phyloP scores from a whole-genome alignment of 2,329 filamentous ascomycete genomes.

The Diaporthe sp. region DNA sequence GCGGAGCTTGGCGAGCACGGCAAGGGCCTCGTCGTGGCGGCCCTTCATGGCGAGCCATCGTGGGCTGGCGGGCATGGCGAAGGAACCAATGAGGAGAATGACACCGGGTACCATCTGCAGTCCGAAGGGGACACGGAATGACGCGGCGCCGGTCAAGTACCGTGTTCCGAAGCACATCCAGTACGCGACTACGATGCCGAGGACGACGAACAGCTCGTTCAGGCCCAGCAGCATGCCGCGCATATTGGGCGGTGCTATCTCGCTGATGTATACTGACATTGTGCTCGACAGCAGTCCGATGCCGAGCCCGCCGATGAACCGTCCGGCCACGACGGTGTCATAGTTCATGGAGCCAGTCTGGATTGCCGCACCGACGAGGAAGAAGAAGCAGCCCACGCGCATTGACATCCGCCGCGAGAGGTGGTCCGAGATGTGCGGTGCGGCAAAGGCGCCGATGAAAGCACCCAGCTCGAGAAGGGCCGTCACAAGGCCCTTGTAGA shows the following conservation, averaged over 20 bases:
- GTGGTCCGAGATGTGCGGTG: slow-evolving; percentile 65
- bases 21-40: slow-evolving; percentile 61
- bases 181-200: slow-evolving; percentile 48
- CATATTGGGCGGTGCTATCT: slow-evolving; percentile 47
- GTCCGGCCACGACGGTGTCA: slow-evolving; percentile 63
- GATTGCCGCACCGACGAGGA: slow-evolving; percentile 66
- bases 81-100: slow-evolving; percentile 51
- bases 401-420: slow-evolving; percentile 66
- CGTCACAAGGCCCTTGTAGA: slow-evolving; percentile 43
- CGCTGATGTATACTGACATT: slow-evolving; percentile 46
- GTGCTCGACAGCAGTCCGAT: slow-evolving; percentile 65
- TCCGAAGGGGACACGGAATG: slow-evolving; percentile 56
- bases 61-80: slow-evolving; percentile 66
- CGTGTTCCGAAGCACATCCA: slow-evolving; percentile 45
- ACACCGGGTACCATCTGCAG: slow-evolving; percentile 53
- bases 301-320: slow-evolving; percentile 67
- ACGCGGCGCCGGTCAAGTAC: slow-evolving; percentile 45
- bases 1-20: slow-evolving; percentile 61
- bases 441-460: slow-evolving; percentile 66
- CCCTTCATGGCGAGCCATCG: slow-evolving; percentile 63
- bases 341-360: slow-evolving; percentile 63
- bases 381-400: slow-evolving; percentile 62
- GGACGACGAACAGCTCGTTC: slow-evolving; percentile 48
- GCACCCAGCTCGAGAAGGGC: slow-evolving; percentile 67
- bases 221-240: slow-evolving; percentile 48